Conservation (phyloP, 805 yeast genomes). For the Metschnikowia noctiluminum region DNA sequence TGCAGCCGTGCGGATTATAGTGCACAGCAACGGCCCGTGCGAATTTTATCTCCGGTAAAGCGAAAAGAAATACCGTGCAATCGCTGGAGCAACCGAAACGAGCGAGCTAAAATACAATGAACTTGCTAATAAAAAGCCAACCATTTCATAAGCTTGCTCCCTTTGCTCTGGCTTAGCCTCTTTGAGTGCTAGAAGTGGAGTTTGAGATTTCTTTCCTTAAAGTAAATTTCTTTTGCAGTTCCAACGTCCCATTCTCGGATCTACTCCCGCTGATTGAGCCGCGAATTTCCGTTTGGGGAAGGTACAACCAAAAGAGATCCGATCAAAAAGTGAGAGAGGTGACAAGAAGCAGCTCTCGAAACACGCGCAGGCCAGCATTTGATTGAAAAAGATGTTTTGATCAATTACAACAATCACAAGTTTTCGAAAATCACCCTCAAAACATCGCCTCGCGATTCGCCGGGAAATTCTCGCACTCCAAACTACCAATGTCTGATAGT, state of each 20-base stretch:
- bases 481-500: neutral
- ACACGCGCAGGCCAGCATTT: neutral
- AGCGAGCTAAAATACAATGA: neutral
- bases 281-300: neutral
- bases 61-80: neutral
- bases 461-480: neutral
- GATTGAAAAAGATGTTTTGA: too few species aligned
- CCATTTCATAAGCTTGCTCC: neutral
- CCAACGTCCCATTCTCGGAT: neutral
- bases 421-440: too few species aligned
- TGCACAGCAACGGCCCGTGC: constrained; percentile 2
- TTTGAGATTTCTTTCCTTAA: neutral
- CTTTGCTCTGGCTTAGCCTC: neutral
- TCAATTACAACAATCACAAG: too few species aligned
- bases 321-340: neutral
- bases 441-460: neutral
- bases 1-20: constrained; percentile 13
- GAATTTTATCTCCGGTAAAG: neutral
- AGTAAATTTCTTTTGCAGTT: neutral
- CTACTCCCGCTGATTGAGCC: neutral
- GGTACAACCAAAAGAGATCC: neutral
- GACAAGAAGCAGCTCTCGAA: neutral
- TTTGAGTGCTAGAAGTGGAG: neutral
- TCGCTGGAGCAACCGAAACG: neutral
- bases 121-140: neutral